Percentiles rank a stretch among this genome's conserved stretches.
phyloP scores from a whole-genome alignment of 805 yeast genomes.

The Candida orba region DNA sequence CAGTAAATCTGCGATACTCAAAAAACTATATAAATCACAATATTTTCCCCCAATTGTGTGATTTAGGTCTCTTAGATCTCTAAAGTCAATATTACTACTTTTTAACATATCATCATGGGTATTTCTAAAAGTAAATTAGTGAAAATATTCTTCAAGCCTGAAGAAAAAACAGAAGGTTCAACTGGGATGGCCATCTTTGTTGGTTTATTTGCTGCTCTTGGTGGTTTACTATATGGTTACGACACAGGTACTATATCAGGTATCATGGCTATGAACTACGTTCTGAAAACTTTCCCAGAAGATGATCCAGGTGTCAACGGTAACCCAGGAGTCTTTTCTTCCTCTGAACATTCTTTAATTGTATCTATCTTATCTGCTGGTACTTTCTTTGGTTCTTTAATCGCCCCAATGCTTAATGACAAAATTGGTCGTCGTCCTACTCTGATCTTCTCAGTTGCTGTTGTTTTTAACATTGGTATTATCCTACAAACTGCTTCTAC shows the following conservation, averaged over 20 bases:
- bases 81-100: too few relatives aligned
- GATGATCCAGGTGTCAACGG: constrained; percentile 11
- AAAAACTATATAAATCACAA: too few relatives aligned
- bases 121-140: constrained; percentile 2
- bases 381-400: constrained; percentile 62
- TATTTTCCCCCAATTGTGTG: too few relatives aligned
- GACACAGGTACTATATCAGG: constrained; percentile 67
- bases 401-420: constrained; percentile 53
- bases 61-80: too few relatives aligned
- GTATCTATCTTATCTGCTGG: constrained; percentile 68
- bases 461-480: constrained; percentile 47
- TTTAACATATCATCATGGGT: background rate
- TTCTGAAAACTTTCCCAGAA: constrained; percentile 34
- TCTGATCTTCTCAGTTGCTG: constrained; percentile 34
- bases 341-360: constrained; percentile 49
- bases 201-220: constrained; percentile 59
- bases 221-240: constrained; percentile 61
- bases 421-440: constrained; percentile 47
- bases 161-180: constrained; percentile 43
- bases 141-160: constrained; percentile 33
- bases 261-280: constrained; percentile 57
- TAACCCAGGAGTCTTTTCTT: constrained; percentile 29
- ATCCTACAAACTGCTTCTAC: constrained; percentile 40
- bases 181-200: constrained; percentile 42
- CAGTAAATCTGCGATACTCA: too few relatives aligned